These are phyloP conservation scores for Nasturtium officinale DNA, from an alignment of 345 rosid species.

Conservation along the genomic window DNA sequence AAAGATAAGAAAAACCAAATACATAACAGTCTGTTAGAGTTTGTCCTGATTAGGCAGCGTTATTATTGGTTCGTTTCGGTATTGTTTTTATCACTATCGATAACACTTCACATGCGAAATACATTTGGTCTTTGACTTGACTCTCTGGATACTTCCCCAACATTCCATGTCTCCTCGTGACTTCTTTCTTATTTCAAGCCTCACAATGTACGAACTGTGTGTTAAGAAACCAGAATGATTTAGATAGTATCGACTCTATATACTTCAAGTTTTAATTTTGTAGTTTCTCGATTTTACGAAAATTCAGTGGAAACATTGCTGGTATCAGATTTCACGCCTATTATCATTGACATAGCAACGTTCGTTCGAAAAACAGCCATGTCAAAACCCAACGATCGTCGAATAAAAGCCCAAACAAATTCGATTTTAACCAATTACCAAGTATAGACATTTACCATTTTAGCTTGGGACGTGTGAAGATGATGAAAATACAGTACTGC, in stretches of 20 bases:
- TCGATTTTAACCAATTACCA: not conserved
- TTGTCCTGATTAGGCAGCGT: conserved; percentile 23
- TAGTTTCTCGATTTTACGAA: too few relatives aligned
- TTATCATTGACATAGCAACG: too few relatives aligned
- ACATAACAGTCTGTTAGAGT: conserved; percentile 29
- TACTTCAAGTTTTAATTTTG: too few relatives aligned
- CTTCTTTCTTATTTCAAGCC: not conserved
- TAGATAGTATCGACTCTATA: not conserved
- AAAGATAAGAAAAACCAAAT: not conserved
- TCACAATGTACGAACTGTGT: not conserved
- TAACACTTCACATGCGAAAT: conserved; percentile 37
- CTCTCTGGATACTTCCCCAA: not conserved
- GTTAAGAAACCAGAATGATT: not conserved
- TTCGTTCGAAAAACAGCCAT: too few relatives aligned
- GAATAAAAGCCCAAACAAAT: too few relatives aligned
- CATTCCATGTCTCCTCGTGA: conserved; percentile 25
- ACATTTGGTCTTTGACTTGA: conserved; percentile 11
- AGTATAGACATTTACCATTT: not conserved
- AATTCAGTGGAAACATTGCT: too few relatives aligned
- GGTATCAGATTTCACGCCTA: too few relatives aligned
- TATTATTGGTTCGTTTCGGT: conserved; percentile 26
- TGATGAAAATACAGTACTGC: conserved; percentile 4
- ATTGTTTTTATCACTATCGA: conserved; percentile 29
- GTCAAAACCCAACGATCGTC: too few relatives aligned
- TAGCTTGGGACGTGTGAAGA: not conserved